Evolutionary conservation across 2,329 filamentous ascomycete genomes (phyloP).

Genomic region (Fusarium sp.): DNA sequence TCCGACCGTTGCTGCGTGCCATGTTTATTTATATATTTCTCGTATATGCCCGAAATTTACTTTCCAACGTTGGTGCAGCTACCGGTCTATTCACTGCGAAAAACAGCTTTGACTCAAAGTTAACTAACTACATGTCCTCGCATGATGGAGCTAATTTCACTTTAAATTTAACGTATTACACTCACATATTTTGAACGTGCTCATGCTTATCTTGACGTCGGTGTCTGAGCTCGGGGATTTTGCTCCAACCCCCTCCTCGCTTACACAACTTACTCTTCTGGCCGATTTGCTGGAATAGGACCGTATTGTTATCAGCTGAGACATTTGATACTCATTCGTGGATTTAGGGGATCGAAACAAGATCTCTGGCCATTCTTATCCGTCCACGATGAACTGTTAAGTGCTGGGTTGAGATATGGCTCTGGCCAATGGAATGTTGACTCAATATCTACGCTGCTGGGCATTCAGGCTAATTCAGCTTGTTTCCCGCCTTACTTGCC

Average conservation of each 20-base stretch:
- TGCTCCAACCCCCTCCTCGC: neutral
- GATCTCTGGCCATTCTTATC: constrained; percentile 11
- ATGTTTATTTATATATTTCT: neutral
- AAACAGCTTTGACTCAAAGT: neutral
- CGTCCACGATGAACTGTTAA: constrained; percentile 7
- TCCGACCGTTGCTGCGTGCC: neutral
- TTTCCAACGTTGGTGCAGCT: constrained; percentile 2
- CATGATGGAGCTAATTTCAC: constrained; percentile 1
- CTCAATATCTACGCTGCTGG: neutral
- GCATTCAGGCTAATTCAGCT: constrained; percentile 8
- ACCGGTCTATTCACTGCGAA: constrained; percentile 1
- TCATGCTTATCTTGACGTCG: constrained; percentile 24
- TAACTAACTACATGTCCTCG: neutral
- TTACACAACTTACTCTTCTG: neutral
- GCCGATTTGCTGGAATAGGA: neutral
- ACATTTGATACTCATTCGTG: neutral
- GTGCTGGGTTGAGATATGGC: constrained; percentile 5
- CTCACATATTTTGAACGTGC: neutral
- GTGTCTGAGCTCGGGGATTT: neutral
- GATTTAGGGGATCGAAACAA: neutral
- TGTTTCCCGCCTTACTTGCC: constrained; percentile 2
- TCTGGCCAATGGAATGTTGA: constrained; percentile 6
- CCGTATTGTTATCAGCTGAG: constrained; percentile 9
- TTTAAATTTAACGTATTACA: neutral
- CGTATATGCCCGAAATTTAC: neutral